A percentile compares a stretch with the other conserved stretches of the same genome.
Conservation (phyloP, 352 stramenopile species). For the Saprolegnia diclina region DNA sequence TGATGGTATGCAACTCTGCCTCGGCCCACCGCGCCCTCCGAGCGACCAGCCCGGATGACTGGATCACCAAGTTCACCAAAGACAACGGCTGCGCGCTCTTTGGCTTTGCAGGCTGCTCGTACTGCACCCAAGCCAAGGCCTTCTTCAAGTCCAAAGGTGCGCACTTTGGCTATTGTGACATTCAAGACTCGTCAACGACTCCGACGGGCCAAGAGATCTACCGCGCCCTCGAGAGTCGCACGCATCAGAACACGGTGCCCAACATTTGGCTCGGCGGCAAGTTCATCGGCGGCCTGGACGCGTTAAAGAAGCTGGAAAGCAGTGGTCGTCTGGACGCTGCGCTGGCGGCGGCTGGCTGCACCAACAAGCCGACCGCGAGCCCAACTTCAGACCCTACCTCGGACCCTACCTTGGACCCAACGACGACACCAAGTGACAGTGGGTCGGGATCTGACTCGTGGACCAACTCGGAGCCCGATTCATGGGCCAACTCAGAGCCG, state of each 20-base stretch:
- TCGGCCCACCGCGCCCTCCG: too few relatives aligned
- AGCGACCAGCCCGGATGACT: background rate
- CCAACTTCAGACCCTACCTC: background rate
- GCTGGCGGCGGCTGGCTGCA: background rate
- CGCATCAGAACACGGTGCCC: conserved; percentile 91
- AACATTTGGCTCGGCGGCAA: conserved; percentile 97
- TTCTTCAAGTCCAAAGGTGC: background rate
- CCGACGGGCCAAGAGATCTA: conserved; percentile 81
- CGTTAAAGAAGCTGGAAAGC: conserved; percentile 76
- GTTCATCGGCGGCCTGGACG: conserved; percentile 92
- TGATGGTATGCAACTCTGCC: too few relatives aligned
- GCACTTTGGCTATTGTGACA: background rate
- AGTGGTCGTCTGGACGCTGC: conserved; percentile 73
- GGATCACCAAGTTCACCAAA: background rate
- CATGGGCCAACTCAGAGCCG: too few relatives aligned
- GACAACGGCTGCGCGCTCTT: background rate
- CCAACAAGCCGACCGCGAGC: background rate
- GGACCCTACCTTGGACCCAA: background rate
- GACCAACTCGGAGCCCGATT: too few relatives aligned
- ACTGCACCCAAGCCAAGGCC: background rate
- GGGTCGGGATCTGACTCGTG: too few relatives aligned
- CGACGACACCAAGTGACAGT: too few relatives aligned
- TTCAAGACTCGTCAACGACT: background rate
- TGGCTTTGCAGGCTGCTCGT: background rate
- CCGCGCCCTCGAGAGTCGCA: conserved; percentile 84